Base-by-base conservation (phyloP, 2,329 filamentous ascomycete species). In the Fusarium dimerum region DNA sequence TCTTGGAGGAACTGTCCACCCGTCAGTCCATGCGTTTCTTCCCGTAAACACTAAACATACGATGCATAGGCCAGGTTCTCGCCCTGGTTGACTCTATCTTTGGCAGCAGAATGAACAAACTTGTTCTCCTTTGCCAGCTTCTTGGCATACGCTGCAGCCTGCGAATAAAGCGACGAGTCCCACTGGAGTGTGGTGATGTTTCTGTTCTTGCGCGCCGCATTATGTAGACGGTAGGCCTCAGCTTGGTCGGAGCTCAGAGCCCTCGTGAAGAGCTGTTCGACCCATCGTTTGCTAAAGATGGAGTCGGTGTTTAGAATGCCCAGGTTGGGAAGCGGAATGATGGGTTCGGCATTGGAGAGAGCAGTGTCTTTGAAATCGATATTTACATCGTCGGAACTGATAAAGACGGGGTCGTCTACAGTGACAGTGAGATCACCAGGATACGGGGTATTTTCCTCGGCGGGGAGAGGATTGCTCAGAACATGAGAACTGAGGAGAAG, bases 21-120 rank as follows among this genome's bases (percentile, higher is more conserved):
- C 44, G 17, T 43, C 13, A 30, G 32, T 11, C 6, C 36, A 29
- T 18, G 4, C 5, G 9, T 20, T 40, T 8, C 15, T 11, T 16
- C n/a, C 5, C 9, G 2, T 1, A 10, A 9, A 29, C 5, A 13
- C 17, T 12, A 34, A 10, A 45, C 51, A 32, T 41, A 52, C 57
- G 41, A 54, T 11, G 45, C 54, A n/a, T 57, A 65, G 2, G 54
- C 63, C 6, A 65, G 17, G 2, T 65, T 65, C 36, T 65, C 63
- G 0, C 63, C 63, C 34, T 65, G 59, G 5, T 56, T 55, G 0
- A 54, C 54, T 3, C 62, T 52, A 0, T 53, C 36, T 1, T 18
- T 41, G 10, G 20, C 17, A 0, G 36, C 1, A 5, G 63, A 65
- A 7, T 65, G 63, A 0, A 18, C 1, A 15, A 65, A 32, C n/a